phyloP scores from a whole-genome alignment of 495 filamentous ascomycete genomes.

The Aspergillus incahuasiensis region DNA sequence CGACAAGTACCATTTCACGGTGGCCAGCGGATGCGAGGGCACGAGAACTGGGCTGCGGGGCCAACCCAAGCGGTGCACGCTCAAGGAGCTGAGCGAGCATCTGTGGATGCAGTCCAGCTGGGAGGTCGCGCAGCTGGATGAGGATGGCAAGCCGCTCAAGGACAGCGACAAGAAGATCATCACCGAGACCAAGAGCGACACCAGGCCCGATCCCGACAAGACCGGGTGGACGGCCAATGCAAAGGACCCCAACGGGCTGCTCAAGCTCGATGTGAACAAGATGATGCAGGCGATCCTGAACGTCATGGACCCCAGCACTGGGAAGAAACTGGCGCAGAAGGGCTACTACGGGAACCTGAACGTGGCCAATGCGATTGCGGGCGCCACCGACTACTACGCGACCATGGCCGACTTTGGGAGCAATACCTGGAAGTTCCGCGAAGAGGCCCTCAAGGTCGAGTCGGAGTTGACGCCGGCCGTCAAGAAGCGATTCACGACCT shows the following conservation, averaged over 20 bases:
- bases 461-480: no score
- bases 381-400: background rate
- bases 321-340: background rate
- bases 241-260: no score
- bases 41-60: background rate
- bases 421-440: background rate
- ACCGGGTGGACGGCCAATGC: no score
- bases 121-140: no score
- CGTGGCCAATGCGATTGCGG: background rate
- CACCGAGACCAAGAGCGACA: no score
- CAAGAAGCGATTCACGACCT: background rate
- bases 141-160: no score
- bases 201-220: no score
- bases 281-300: no score
- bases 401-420: background rate
- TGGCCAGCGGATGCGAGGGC: background rate
- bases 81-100: background rate
- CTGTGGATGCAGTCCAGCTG: background rate
- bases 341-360: background rate
- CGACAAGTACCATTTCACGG: background rate
- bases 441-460: background rate
- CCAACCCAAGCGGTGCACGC: background rate
- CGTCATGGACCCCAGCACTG: background rate
- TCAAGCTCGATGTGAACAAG: no score
- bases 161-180: no score